Conservation (phyloP, 768 basidiomycete genomes). For the Boletus rubroflammeus region DNA sequence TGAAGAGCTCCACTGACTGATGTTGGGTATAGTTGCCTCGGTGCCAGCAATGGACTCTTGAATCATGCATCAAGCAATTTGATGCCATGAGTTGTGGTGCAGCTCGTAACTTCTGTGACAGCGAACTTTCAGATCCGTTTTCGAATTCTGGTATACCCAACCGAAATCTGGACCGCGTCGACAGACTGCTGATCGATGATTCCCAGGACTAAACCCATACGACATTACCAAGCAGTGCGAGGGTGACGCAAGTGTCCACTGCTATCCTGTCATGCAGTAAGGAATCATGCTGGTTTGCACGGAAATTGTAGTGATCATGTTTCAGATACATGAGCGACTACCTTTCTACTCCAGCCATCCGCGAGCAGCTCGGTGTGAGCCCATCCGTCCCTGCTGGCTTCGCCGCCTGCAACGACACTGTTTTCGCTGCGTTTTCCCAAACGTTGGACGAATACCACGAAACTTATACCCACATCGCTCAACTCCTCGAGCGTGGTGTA, state of each 20-base stretch:
- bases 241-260: conserved; percentile 46
- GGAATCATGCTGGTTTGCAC: neutral
- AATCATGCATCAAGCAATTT: conserved; percentile 59
- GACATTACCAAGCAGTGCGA: conserved; percentile 61
- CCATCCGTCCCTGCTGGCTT: conserved; percentile 36
- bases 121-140: conserved; percentile 31
- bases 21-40: conserved; percentile 50
- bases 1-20: neutral
- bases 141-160: conserved; percentile 16
- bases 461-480: conserved; percentile 32
- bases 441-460: conserved; percentile 38
- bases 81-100: conserved; percentile 65
- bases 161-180: neutral
- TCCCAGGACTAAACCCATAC: conserved; percentile 51
- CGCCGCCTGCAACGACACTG: conserved; percentile 34
- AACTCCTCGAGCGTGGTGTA: conserved; percentile 67
- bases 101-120: conserved; percentile 61
- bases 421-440: conserved; percentile 44
- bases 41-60: conserved; percentile 54
- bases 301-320: neutral
- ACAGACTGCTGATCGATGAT: neutral
- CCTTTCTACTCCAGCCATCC: conserved; percentile 54
- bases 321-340: conserved; percentile 52
- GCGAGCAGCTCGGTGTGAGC: conserved; percentile 57
- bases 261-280: conserved; percentile 55